A percentile compares a stretch with the other conserved stretches of the same genome.
Evolutionary conservation across 2,329 filamentous ascomycete genomes (phyloP).

Genomic region (Basipetospora chlamydospora): DNA sequence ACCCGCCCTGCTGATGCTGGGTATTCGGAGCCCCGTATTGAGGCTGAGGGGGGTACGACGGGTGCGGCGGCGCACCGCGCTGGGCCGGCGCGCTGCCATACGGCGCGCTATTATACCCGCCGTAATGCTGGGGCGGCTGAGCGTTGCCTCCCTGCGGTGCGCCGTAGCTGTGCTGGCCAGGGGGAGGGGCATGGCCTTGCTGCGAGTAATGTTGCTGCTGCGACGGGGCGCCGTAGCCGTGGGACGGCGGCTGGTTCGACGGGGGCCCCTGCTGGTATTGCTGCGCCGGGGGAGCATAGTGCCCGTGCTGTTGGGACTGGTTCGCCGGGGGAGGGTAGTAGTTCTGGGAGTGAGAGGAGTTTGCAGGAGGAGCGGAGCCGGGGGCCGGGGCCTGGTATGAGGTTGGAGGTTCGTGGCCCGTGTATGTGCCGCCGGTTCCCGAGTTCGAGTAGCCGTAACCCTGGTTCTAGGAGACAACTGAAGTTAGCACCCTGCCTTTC

Average conservation of each 20-base stretch:
- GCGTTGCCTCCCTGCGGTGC: no score
- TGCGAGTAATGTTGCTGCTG: conserved; percentile 11
- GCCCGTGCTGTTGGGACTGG: conserved; percentile 2
- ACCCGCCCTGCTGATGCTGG: conserved; percentile 1
- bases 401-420: conserved; percentile 46
- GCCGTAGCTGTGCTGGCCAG: conserved; percentile 14
- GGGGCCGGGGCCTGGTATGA: conserved; percentile 34
- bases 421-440: conserved; percentile 41
- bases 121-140: not conserved
- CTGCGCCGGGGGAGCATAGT: conserved; percentile 2
- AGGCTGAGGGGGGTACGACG: conserved; percentile 6
- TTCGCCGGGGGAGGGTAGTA: conserved; percentile 18
- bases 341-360: conserved; percentile 11
- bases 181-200: conserved; percentile 12
- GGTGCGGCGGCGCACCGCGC: no score
- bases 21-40: conserved; percentile 9
- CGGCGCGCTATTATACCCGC: not conserved
- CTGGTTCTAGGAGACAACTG: conserved; percentile 23
- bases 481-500: not conserved
- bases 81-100: not conserved
- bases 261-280: conserved; percentile 5
- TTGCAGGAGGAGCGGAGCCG: conserved; percentile 6
- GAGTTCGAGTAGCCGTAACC: conserved; percentile 50
- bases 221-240: conserved; percentile 10
- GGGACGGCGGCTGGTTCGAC: conserved; percentile 7